phyloP scores from a whole-genome alignment of 2,329 filamentous ascomycete species.

The Phaeosphaeria sp. region DNA sequence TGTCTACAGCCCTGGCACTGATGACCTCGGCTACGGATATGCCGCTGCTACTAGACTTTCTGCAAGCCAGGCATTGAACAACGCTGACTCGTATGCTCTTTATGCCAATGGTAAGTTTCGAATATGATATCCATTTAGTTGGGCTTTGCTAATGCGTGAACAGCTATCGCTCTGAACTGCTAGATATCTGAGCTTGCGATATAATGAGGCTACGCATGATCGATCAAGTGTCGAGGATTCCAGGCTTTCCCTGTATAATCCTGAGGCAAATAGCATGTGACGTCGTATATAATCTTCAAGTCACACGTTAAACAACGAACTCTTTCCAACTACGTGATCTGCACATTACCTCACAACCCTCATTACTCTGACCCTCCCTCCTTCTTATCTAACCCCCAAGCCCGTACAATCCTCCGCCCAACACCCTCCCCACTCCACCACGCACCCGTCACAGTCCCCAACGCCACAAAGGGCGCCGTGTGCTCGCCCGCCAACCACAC shows the following conservation, averaged over 20 bases:
- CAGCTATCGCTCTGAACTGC: conserved; percentile 13
- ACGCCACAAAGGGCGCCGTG: conserved; percentile 84
- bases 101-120: conserved; percentile 56
- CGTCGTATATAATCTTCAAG: not conserved
- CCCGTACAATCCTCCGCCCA: conserved; percentile 67
- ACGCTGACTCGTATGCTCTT: conserved; percentile 68
- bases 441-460: conserved; percentile 74
- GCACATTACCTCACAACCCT: not conserved
- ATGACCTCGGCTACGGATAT: conserved; percentile 66
- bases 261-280: not conserved
- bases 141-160: conserved; percentile 1
- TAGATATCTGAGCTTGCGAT: not conserved
- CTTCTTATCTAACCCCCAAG: conserved; percentile 49
- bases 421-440: conserved; percentile 90
- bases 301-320: no score
- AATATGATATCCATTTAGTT: not conserved
- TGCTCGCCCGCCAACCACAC: conserved; percentile 92
- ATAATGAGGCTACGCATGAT: not conserved
- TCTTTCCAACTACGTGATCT: no score
- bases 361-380: not conserved
- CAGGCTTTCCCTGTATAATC: not conserved
- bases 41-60: conserved; percentile 54
- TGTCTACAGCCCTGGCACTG: conserved; percentile 61
- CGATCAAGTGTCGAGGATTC: not conserved
- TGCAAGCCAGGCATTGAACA: conserved; percentile 60